Base-by-base conservation (phyloP, 2,329 filamentous ascomycete species). In the Fusarium staphyleae region DNA sequence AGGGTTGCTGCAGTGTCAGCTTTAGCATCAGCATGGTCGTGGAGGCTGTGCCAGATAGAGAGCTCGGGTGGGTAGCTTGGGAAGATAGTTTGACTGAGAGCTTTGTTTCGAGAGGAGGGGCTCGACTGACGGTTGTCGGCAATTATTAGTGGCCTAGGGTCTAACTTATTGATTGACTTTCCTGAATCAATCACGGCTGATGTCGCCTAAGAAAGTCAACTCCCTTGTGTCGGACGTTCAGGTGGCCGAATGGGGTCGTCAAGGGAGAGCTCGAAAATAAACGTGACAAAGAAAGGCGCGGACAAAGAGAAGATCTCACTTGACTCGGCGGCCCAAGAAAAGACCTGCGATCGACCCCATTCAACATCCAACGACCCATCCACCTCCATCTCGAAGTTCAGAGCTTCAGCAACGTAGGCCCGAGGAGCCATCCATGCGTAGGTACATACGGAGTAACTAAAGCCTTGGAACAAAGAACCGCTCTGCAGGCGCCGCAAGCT, bases 51-150 rank as follows among this genome's bases (percentile, higher is more conserved):
- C 62, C 52, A 19, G 43, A 35, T 30, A 13, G 28, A 13, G 28
- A 30, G 34, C 30, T 24, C 16, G 19, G 12, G 28, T 28, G 15
- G 6, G 15, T 9, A 60, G 41, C 49, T 54, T 47, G 34, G 35
- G 36, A 51, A 39, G 30, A 55, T 59, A 43, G 48, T 47, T 49
- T 42, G 52, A 42, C 48, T 46, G 42, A 41, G 54, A 56, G 57
- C 24, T 58, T 57, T 63, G 65, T 67, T 67, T 67, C 62, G 58
- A 65, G 55, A 65, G 60, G 65, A 67, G 65, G 65, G 65, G 65
- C 16, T 36, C 11, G 33, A 52, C 44, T 58, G 51, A 46, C 34
- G 30, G 42, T 43, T 53, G 46, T 35, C 64, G 62, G 62, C 62
- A 67, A 53, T 67, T 57, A n/a, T 22, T 6, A 12, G 47, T 50